Conservation (phyloP, 2,329 filamentous ascomycete genomes). For the Pseudogymnoascus sp. region DNA sequence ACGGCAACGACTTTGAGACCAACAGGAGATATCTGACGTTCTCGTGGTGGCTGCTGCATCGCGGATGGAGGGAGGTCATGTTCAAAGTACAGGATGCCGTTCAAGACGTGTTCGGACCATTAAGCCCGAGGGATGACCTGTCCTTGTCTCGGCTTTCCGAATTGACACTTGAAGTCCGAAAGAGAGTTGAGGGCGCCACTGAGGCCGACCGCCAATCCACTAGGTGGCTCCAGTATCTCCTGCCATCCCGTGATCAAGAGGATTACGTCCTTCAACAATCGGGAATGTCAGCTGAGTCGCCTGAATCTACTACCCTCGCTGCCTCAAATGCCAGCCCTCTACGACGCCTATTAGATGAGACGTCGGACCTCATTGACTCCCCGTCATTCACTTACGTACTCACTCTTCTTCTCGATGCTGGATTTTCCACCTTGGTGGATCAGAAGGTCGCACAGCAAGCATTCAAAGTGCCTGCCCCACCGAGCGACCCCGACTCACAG, state of each 20-base stretch:
- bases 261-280: slow-evolving; percentile 78
- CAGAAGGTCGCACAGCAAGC: slow-evolving; percentile 70
- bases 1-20: slow-evolving; percentile 91
- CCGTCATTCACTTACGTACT: slow-evolving; percentile 83
- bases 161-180: slow-evolving; percentile 74
- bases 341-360: slow-evolving; percentile 85
- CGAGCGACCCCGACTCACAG: slow-evolving; percentile 21
- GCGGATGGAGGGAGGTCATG: slow-evolving; percentile 78
- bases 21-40: slow-evolving; percentile 93
- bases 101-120: slow-evolving; percentile 75
- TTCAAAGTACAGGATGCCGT: slow-evolving; percentile 77
- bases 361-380: slow-evolving; percentile 89
- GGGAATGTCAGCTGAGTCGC: slow-evolving; percentile 57
- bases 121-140: slow-evolving; percentile 84
- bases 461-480: slow-evolving; percentile 53
- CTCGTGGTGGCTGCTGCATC: slow-evolving; percentile 95
- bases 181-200: slow-evolving; percentile 70
- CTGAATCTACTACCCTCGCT: slow-evolving; percentile 30
- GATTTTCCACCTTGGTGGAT: slow-evolving; percentile 77
- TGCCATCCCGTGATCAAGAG: slow-evolving; percentile 73
- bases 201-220: slow-evolving; percentile 51
- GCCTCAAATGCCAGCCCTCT: slow-evolving; percentile 46
- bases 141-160: slow-evolving; percentile 72
- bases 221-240: slow-evolving; percentile 71
- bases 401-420: slow-evolving; percentile 75